Conservation (phyloP, 192 early-diverging fungal genomes). For the Podila clonocystis region DNA sequence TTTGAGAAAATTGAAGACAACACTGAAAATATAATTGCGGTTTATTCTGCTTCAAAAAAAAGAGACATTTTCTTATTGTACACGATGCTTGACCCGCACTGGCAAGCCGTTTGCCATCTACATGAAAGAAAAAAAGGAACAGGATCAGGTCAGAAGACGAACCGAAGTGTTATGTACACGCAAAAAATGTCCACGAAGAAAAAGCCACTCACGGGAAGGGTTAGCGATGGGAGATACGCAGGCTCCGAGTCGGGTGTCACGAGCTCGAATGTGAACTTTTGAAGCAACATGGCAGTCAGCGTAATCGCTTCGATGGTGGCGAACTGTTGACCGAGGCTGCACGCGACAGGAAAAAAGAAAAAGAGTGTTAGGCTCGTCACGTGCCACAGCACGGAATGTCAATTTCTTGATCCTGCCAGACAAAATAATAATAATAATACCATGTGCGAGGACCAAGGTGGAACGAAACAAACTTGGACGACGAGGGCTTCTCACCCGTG, state of each 20-base stretch:
- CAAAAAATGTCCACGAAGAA: too few relatives aligned
- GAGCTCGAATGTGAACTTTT: conserved; percentile 51
- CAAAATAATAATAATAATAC: not conserved
- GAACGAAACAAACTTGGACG: conserved; percentile 66
- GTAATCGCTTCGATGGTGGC: conserved; percentile 55
- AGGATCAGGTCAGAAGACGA: too few relatives aligned
- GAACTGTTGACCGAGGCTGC: conserved; percentile 53
- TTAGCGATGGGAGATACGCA: conserved; percentile 27
- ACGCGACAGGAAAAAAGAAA: not conserved
- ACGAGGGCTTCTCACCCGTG: conserved; percentile 45
- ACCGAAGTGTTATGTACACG: too few relatives aligned
- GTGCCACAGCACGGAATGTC: not conserved
- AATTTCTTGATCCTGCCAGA: too few relatives aligned
- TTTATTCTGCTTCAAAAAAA: too few relatives aligned
- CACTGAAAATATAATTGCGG: too few relatives aligned
- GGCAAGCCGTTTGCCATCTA: not conserved
- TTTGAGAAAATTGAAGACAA: conserved; percentile 3
- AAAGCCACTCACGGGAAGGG: conserved; percentile 36
- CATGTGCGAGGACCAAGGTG: conserved; percentile 64
- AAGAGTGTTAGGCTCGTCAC: too few relatives aligned
- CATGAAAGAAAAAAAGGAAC: too few relatives aligned
- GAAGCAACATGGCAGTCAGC: conserved; percentile 39
- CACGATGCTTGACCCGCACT: not conserved
- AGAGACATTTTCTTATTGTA: not conserved
- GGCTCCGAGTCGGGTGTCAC: conserved; percentile 34